Conservation (phyloP, 164 flowering plant genomes). For the Nymphaea thermarum region DNA sequence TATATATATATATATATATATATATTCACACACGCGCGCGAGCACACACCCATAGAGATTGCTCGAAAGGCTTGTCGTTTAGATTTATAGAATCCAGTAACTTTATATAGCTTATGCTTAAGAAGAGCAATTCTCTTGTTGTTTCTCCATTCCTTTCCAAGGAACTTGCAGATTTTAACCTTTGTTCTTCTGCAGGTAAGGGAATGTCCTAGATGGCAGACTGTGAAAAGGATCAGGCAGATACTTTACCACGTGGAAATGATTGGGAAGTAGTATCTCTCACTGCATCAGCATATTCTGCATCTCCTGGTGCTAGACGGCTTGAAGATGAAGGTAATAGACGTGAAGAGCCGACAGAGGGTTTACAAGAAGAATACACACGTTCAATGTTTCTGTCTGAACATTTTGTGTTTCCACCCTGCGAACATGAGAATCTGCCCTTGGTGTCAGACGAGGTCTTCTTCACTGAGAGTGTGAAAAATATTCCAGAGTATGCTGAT, state of each 20-base stretch:
- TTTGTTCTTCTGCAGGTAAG: too few species aligned
- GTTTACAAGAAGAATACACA: constrained; percentile 35
- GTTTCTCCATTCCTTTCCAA: too few species aligned
- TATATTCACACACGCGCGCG: not conserved
- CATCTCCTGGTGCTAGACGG: constrained; percentile 61
- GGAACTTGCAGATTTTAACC: too few species aligned
- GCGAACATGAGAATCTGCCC: constrained; percentile 59
- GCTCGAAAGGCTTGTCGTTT: too few species aligned
- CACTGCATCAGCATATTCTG: constrained; percentile 88
- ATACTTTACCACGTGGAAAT: constrained; percentile 49
- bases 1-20: too few species aligned
- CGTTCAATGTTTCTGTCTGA: constrained; percentile 72
- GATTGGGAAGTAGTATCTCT: constrained; percentile 99
- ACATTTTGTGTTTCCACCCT: constrained; percentile 88
- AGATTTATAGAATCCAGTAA: too few species aligned
- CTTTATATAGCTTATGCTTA: too few species aligned
- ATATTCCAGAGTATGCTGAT: not conserved
- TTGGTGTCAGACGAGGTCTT: constrained; percentile 20
- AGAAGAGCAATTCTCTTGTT: too few species aligned
- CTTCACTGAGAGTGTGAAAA: not conserved
- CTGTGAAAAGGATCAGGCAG: constrained; percentile 26
- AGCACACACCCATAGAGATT: too few species aligned
- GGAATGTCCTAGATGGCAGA: constrained; percentile 28
- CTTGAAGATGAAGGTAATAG: constrained; percentile 16
- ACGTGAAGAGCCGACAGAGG: constrained; percentile 7